phyloP scores from a whole-genome alignment of 2,329 filamentous ascomycete genomes.

The Aureobasidium sp. region DNA sequence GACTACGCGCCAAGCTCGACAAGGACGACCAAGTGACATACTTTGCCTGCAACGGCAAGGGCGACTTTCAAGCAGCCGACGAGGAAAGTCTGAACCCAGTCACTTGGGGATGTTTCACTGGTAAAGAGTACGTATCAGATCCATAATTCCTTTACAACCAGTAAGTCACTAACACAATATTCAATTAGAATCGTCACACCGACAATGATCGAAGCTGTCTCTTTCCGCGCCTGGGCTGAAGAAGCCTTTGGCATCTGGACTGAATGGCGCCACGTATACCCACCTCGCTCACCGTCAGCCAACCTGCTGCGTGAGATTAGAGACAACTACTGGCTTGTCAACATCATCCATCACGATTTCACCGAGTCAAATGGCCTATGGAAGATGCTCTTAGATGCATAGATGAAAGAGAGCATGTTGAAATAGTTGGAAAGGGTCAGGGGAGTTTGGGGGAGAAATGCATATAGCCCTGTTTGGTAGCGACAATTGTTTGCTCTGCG shows the following conservation, averaged over 20 bases:
- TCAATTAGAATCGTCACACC: slow-evolving; percentile 65
- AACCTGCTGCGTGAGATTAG: slow-evolving; percentile 59
- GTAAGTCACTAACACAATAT: not conserved
- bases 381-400: slow-evolving; percentile 49
- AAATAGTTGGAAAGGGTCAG: too few relatives aligned
- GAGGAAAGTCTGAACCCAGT: slow-evolving; percentile 77
- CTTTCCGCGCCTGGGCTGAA: slow-evolving; percentile 87
- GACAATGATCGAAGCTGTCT: slow-evolving; percentile 93
- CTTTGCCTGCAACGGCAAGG: slow-evolving; percentile 71
- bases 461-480: too few relatives aligned
- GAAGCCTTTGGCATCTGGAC: slow-evolving; percentile 94
- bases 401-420: not conserved
- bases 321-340: slow-evolving; percentile 77
- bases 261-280: slow-evolving; percentile 88
- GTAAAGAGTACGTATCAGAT: slow-evolving; percentile 54
- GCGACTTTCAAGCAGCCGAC: slow-evolving; percentile 64
- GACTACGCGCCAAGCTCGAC: slow-evolving; percentile 57
- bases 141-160: not conserved
- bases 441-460: too few relatives aligned
- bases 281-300: slow-evolving; percentile 61
- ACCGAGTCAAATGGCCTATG: slow-evolving; percentile 64
- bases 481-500: too few relatives aligned
- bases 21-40: slow-evolving; percentile 65
- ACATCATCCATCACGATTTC: slow-evolving; percentile 76
- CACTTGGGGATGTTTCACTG: slow-evolving; percentile 92